Evolutionary conservation across 345 rosid species (phyloP), one percentile per base, ranked within the genome.

Genomic region (Salix exigua): DNA sequence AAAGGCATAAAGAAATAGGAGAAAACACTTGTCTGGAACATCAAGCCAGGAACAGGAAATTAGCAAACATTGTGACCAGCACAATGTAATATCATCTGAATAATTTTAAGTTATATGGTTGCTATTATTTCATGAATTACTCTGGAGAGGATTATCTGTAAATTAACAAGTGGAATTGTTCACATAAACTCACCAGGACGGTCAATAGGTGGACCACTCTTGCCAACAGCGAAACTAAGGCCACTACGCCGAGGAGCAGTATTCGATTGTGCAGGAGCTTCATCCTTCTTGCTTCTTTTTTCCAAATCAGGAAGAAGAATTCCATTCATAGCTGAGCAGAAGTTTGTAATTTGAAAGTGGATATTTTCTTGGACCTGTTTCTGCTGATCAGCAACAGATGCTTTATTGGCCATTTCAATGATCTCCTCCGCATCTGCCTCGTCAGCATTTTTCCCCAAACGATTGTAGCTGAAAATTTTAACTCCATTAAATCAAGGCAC

Each of bases 381-480:
- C 78, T 91, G 90, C 80, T 93, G 99, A 75, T 95, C 97, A 66
- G 77, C 70, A 23, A 88, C 75, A 35, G 97, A 83, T 76, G 94
- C 90, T 85, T 90, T 89, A 78, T 86, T 58, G 42, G 93, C 97
- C 88, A 93, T 90, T 75, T 90, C 88, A 72, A 95, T 93, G 66
- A 95, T 88, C 87, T 90, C 94, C 70, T 95, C 97, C 6, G 86
- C 91, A 86, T 93, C 99, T 33, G 88, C 85, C 82, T 90, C 97
- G 61, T 88, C 86, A 6, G 92, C 99, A 79, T 89, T 80, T 79
- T 80, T 79, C 18, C 99, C 97, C 83, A 95, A 74, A 17, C 89
- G 92, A 55, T 91, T 90, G 85, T 83, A 93, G 80, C 99, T 95
- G 87, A 28, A 69, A 60, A 62, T 50, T 53, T n/a, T 17, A 5